Evolutionary conservation across 306 rosid genomes (phyloP).

Genomic region (Trichosanthes truncata): DNA sequence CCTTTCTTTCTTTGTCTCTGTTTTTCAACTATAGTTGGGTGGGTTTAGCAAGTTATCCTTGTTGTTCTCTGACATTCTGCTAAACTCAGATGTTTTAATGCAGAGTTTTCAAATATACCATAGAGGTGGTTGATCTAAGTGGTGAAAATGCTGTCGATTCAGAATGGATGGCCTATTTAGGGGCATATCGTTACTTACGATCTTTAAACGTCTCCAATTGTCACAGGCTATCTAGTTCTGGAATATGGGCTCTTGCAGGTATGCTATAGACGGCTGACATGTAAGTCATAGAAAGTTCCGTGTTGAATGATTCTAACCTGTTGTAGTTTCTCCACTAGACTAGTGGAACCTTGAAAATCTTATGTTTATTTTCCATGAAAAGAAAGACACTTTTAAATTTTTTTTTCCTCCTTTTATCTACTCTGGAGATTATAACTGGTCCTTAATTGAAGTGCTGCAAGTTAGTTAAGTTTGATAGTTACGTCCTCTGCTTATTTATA

Average conservation of each 20-base stretch:
- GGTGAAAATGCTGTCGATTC: conserved; percentile 49
- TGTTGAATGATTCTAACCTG: not conserved
- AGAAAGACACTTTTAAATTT: not conserved
- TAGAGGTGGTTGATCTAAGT: conserved; percentile 60
- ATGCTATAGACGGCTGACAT: not conserved
- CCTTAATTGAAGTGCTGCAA: not conserved
- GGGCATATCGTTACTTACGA: conserved; percentile 55
- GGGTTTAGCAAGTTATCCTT: not conserved
- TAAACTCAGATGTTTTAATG: not conserved
- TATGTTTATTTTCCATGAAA: not conserved
- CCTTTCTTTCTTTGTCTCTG: not conserved
- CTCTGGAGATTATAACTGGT: not conserved
- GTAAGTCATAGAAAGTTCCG: not conserved
- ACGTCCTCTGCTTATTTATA: conserved; percentile 15
- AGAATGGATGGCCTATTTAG: conserved; percentile 94
- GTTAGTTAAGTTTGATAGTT: not conserved
- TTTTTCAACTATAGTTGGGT: not conserved
- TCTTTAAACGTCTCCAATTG: conserved; percentile 53
- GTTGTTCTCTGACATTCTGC: not conserved
- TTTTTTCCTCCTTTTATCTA: not conserved
- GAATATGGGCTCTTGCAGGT: conserved; percentile 80
- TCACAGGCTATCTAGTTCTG: conserved; percentile 48
- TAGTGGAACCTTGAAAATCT: not conserved
- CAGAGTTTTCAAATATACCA: conserved; percentile 61
- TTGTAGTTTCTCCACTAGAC: not conserved